Evolutionary conservation across 1,139 yeast species (phyloP).

Genomic region (Lodderomyces metapsilosis): DNA sequence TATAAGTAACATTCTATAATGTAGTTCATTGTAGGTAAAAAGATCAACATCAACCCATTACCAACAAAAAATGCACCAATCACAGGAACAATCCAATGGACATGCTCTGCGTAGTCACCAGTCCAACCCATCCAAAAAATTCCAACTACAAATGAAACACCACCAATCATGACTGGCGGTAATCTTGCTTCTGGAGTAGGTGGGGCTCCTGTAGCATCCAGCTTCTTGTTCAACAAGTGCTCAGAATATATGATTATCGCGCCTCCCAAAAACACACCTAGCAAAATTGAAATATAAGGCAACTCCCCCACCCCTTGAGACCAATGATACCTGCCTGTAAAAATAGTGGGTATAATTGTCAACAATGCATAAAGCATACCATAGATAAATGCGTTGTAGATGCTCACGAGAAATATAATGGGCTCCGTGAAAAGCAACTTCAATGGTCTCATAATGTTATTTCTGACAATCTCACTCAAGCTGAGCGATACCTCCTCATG

Average conservation of each 20-base stretch:
- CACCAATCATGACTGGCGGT: constrained; percentile 70
- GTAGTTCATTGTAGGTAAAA: constrained; percentile 75
- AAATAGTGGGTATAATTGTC: constrained; percentile 78
- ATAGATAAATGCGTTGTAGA: constrained; percentile 81
- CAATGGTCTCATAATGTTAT: constrained; percentile 69
- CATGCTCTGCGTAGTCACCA: constrained; percentile 62
- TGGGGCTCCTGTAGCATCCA: constrained; percentile 46
- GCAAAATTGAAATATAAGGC: constrained; percentile 58
- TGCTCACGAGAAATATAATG: constrained; percentile 60
- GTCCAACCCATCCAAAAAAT: constrained; percentile 86
- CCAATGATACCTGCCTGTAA: constrained; percentile 58
- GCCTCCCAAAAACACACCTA: constrained; percentile 66
- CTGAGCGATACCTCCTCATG: constrained; percentile 69
- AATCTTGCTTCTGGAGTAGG: constrained; percentile 80
- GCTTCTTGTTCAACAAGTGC: constrained; percentile 14
- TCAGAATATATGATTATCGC: constrained; percentile 28
- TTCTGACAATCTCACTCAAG: constrained; percentile 62
- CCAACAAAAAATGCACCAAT: constrained; percentile 72
- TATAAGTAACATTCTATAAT: constrained; percentile 74
- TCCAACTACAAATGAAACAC: constrained; percentile 69
- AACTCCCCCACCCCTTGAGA: constrained; percentile 52
- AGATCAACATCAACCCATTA: constrained; percentile 69
- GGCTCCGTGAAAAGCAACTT: constrained; percentile 71
- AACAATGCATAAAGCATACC: constrained; percentile 76
- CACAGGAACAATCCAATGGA: constrained; percentile 85